Base-by-base conservation (phyloP, 257 asterid genomes). In the Solanum chiquidenum region DNA sequence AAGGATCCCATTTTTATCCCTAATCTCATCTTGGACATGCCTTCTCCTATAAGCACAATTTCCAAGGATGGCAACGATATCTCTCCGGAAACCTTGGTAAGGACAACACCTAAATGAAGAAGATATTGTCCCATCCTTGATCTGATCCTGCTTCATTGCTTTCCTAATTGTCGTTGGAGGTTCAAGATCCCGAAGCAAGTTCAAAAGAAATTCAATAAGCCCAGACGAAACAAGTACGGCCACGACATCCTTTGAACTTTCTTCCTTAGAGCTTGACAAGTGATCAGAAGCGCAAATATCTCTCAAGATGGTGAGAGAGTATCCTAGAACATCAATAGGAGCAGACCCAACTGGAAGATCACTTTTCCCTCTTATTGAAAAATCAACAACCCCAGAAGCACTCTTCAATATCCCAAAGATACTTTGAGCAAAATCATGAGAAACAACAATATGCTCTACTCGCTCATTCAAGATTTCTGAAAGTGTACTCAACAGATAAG, bases 1-100 rank as follows among this genome's bases (percentile, higher is more conserved):
- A 86, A 93, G 92, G 87, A 95, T 92, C 68, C 96, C 98, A 46
- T 92, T 90, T 73, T 86, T 88, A 90, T 92, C 94, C 86, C 98
- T 91, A 42, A 95, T 92, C 89, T 91, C 93, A 86, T 94, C 97
- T 91, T 97, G 99, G 62, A 94, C 95, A 52, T 34, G 89, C 84
- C 92, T 93, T 91, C 92, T 89, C 62, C 84, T 88, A 84, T 92
- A 95, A 86, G 95, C 90, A 83, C 98, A 95, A 37, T 95, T 95
- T 34, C 98, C 99, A 34, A 95, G 83, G 42, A 95, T 86, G 31
- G 96, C 93, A 68, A 97, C 94, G 37, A 97, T 73, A 85, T 97
- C 99, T 87, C 95, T 93, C 73, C 98, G 91, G 82, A 93, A 97
- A 29, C 98, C 99, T 88, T 88, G 92, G 92, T 95, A 97, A 52